phyloP scores from a whole-genome alignment of 2,329 filamentous ascomycete genomes.

The Periglandula ipomoeae region DNA sequence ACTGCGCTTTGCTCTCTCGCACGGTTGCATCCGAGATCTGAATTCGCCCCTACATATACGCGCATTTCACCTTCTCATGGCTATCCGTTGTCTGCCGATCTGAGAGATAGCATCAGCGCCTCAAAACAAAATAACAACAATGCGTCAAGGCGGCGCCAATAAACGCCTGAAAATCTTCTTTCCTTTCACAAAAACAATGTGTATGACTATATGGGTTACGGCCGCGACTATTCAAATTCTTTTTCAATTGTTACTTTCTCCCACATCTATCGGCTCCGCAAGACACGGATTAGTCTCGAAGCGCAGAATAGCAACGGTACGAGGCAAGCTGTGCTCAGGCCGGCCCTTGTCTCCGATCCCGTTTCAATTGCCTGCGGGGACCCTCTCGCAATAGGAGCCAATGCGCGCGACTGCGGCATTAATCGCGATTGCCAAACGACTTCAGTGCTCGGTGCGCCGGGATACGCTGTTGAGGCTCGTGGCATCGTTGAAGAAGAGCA shows the following conservation, averaged over 20 bases:
- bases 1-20: neutral
- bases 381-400: no score
- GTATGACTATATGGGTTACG: constrained; percentile 8
- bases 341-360: no score
- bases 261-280: neutral
- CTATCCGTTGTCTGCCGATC: neutral
- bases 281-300: no score
- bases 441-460: neutral
- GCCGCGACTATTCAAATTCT: neutral
- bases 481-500: neutral
- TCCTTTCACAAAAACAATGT: neutral
- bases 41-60: neutral
- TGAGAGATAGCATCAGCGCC: neutral
- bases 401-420: neutral
- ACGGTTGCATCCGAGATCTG: neutral
- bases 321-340: no score
- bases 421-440: neutral
- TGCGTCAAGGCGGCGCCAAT: neutral
- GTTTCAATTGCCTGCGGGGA: no score
- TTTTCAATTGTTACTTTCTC: neutral
- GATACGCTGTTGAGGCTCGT: neutral
- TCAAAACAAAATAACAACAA: neutral
- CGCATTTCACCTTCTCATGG: neutral
- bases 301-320: neutral
- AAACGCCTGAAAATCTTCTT: neutral